A percentile compares a stretch with the other conserved stretches of the same genome.
phyloP scores from a whole-genome alignment of 73 alveolate genomes.

The Paramecium biaurelia region DNA sequence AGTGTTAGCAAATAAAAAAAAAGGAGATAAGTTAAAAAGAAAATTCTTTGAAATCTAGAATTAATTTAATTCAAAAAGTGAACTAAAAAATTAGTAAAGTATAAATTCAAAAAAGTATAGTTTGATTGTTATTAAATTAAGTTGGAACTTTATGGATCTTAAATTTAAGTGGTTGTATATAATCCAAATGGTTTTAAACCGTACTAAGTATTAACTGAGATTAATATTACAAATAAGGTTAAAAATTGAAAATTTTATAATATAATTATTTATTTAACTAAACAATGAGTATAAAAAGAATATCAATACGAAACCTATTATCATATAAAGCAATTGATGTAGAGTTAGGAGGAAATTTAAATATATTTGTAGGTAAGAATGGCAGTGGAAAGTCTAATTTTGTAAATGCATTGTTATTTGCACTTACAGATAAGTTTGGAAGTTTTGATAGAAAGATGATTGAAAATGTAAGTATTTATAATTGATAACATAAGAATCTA shows the following conservation, averaged over 20 bases:
- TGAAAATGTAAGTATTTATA: not conserved
- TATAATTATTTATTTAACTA: not conserved
- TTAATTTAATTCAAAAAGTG: not conserved
- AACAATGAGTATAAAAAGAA: not conserved
- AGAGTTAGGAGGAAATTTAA: not conserved
- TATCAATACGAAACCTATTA: not conserved
- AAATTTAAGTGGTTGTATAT: not conserved
- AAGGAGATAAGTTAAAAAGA: not conserved
- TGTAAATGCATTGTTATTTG: conserved; percentile 20
- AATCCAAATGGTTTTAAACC: not conserved
- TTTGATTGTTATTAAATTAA: not conserved
- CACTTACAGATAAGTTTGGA: not conserved
- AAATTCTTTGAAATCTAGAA: not conserved
- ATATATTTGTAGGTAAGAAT: conserved; percentile 10
- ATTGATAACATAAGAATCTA: not conserved
- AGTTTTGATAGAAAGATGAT: not conserved
- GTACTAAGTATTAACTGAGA: not conserved
- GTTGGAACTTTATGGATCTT: not conserved
- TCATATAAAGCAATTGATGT: conserved; percentile 2
- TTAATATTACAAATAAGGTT: not conserved
- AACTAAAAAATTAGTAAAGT: not conserved
- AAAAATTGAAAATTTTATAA: not conserved
- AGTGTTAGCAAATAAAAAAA: not conserved
- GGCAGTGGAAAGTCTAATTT: conserved; percentile 50
- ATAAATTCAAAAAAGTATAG: not conserved